Conservation (phyloP, 768 basidiomycete genomes). For the Mycena vitilis region DNA sequence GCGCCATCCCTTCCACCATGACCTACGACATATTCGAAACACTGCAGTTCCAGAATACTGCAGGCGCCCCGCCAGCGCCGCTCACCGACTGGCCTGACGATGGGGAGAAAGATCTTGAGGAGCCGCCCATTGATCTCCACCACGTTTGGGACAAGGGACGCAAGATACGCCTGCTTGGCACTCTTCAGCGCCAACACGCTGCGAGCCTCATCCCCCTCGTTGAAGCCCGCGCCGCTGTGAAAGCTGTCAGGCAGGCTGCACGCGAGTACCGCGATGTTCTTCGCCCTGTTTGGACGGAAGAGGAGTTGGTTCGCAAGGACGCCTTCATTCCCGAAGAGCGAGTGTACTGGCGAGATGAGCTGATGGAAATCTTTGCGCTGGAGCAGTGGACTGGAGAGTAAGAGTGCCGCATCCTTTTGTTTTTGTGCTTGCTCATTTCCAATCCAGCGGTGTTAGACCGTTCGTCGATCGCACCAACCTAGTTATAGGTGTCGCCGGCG, state of each 20-base stretch:
- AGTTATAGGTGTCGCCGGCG: too few relatives aligned
- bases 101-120: background rate
- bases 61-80: background rate
- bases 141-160: slow-evolving; percentile 5
- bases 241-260: background rate
- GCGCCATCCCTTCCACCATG: background rate
- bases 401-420: background rate
- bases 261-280: background rate
- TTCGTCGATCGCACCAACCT: too few relatives aligned
- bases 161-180: background rate
- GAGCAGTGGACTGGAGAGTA: background rate
- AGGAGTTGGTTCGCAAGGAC: too few relatives aligned
- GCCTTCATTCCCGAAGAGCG: too few relatives aligned
- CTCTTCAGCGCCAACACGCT: background rate
- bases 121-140: background rate
- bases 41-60: background rate
- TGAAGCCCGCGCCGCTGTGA: background rate
- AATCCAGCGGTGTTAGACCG: background rate
- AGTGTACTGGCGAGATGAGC: background rate
- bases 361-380: background rate
- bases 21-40: slow-evolving; percentile 3
- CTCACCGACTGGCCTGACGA: too few relatives aligned
- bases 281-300: too few relatives aligned
- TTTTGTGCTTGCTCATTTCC: background rate
- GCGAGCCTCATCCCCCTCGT: background rate